Conservation (phyloP, 192 early-diverging fungal species). For the Polychytrium aggregatum region DNA sequence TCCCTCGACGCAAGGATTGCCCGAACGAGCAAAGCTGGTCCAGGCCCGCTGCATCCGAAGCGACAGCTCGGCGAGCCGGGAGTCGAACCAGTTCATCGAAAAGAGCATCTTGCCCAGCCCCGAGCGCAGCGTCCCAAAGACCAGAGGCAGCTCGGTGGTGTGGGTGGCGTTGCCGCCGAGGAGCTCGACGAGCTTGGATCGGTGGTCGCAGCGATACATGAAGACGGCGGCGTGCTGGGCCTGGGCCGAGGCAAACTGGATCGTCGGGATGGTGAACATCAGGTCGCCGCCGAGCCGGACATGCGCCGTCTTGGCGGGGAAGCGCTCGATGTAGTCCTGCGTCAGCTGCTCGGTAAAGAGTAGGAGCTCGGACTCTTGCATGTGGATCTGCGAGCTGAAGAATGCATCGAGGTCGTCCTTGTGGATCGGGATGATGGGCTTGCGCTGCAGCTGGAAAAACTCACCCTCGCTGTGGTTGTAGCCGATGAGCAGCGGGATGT, state of each 20-base stretch:
- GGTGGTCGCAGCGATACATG: neutral
- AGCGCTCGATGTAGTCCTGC: no score
- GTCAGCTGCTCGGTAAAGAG: no score
- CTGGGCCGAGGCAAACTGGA: neutral
- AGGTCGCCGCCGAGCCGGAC: neutral
- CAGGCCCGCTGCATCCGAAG: no score
- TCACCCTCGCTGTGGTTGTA: neutral
- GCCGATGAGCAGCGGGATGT: slow-evolving; percentile 3
- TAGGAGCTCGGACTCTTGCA: no score
- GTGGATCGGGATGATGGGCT: neutral
- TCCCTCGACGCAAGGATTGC: no score
- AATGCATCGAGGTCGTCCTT: no score
- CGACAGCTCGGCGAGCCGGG: no score
- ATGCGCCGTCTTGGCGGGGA: no score
- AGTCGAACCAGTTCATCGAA: no score
- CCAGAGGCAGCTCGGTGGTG: slow-evolving; percentile 3
- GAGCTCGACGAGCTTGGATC: neutral
- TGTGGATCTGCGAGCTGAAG: no score
- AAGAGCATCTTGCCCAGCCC: neutral
- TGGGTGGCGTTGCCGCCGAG: neutral
- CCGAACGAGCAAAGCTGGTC: no score
- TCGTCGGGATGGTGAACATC: neutral
- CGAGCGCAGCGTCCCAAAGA: neutral
- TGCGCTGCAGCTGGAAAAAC: neutral
- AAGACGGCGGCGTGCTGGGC: neutral